Evolutionary conservation across 176 grass and related monocot genomes (phyloP), one percentile per base, ranked within the genome.

Genomic region (Carex kokanica): DNA sequence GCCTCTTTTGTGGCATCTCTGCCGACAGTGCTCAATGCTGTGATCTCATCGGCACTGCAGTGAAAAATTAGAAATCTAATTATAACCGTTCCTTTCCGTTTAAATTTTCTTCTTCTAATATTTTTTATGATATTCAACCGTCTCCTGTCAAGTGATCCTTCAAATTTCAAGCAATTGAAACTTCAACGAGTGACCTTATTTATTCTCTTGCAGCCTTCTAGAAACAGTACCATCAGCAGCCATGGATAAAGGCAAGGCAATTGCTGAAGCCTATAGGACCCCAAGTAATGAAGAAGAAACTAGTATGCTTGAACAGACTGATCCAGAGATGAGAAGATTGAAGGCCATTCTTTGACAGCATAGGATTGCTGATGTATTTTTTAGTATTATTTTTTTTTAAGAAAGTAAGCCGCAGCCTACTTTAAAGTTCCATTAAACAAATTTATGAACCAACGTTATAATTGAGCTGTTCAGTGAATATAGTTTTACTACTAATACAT

Each of bases 241-340:
- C 15, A 59, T 94, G 72, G 92, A 98, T 40, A 91, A 98, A 93
- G 95, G 92, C 20, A 98, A 98, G 85, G 95, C 92, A 5, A 98
- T 98, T 81, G 95, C 95, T 79, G 92, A 98, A 81, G 90, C 95
- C 64, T 98, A 94, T 84, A 85, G 83, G 61, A 85, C 81, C 66
- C 92, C 95, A 38, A 41, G 66, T 18, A 75, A 87, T 60, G 83
- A 83, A 25, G 89, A 84, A 69, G 88, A 81, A 29, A 74, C 87
- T 47, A 34, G 54, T 36, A 81, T 31, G 77, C 41, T 79, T 54
- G 59, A 85, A 47, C 84, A 78, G 47, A 78, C 85, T 69, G 88
- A 94, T 78, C 87, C 92, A 27, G 87, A 82, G 18, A 61, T 94
- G 29, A 98, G 80, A 85, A 86, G 89, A 31, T 36, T 98, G 55